These are phyloP conservation scores for Penicillium waksmanii DNA, from an alignment of 495 filamentous ascomycete species.

Conservation along the genomic window DNA sequence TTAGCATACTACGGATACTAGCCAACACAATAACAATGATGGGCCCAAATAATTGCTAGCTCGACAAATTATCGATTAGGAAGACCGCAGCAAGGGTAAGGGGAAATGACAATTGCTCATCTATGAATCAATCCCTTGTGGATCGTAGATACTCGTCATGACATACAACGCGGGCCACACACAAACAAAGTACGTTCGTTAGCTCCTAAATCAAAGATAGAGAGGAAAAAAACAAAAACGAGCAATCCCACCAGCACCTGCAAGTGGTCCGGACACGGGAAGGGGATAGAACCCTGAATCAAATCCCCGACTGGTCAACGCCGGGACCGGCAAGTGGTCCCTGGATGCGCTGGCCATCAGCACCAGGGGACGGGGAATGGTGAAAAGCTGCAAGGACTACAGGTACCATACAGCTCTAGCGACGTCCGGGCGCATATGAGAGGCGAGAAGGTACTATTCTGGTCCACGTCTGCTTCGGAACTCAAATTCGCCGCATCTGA, in stretches of 20 bases:
- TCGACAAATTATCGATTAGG: constrained; percentile 21
- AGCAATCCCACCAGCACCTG: not conserved
- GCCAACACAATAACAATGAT: not conserved
- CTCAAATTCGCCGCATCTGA: constrained; percentile 37
- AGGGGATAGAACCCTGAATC: constrained; percentile 4
- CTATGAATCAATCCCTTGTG: not conserved
- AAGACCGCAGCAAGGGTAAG: constrained; percentile 26
- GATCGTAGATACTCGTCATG: constrained; percentile 1
- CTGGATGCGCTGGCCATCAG: constrained; percentile 8
- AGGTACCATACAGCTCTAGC: constrained; percentile 31
- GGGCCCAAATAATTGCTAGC: constrained; percentile 18
- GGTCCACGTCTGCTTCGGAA: constrained; percentile 17
- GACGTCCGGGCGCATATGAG: constrained; percentile 13
- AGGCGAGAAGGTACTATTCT: constrained; percentile 19
- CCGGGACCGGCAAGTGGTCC: constrained; percentile 5
- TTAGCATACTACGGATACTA: no score
- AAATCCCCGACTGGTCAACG: constrained; percentile 28
- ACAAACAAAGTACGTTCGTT: not conserved
- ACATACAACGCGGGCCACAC: constrained; percentile 2
- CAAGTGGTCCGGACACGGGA: not conserved
- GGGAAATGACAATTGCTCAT: not conserved
- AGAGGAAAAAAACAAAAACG: not conserved
- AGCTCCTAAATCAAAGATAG: not conserved
- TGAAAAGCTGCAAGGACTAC: constrained; percentile 29
- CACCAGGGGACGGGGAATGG: not conserved